A percentile compares a stretch with the other conserved stretches of the same genome.
These are phyloP conservation scores for Tilletiopsis washingtonensis DNA, from an alignment of 1,284 basidiomycete species.

Conservation along the genomic window DNA sequence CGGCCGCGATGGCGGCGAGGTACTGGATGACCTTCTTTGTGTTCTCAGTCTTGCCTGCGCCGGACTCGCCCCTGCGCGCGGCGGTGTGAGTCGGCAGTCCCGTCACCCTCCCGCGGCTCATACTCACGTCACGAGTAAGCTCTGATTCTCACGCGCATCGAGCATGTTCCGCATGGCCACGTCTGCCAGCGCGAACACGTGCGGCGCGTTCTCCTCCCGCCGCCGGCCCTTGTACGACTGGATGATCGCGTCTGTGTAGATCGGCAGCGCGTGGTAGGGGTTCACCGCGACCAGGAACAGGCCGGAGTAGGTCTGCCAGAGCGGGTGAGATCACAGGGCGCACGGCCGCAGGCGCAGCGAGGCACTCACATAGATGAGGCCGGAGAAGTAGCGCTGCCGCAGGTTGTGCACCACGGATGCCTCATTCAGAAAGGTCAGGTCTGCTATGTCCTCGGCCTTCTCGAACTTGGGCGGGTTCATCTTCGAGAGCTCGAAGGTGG, in stretches of 20 bases:
- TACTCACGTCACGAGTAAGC: slow-evolving; percentile 83
- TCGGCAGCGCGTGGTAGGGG: slow-evolving; percentile 84
- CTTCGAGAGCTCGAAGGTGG: slow-evolving; percentile 40
- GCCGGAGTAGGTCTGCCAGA: slow-evolving; percentile 78
- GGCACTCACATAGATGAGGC: slow-evolving; percentile 65
- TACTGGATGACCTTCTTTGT: slow-evolving; percentile 99
- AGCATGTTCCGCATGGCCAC: slow-evolving; percentile 98
- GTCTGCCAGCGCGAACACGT: slow-evolving; percentile 95
- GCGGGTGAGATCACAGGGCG: background rate
- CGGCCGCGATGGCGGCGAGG: slow-evolving; percentile 86
- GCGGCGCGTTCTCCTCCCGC: slow-evolving; percentile 89
- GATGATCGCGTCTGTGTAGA: slow-evolving; percentile 86
- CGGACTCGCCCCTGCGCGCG: slow-evolving; percentile 76
- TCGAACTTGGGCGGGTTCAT: slow-evolving; percentile 95
- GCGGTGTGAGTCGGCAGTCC: background rate
- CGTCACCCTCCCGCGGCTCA: slow-evolving; percentile 2
- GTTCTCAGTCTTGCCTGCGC: slow-evolving; percentile 98
- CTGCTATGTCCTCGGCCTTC: slow-evolving; percentile 93
- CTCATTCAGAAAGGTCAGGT: slow-evolving; percentile 95
- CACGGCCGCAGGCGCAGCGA: background rate
- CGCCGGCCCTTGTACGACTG: slow-evolving; percentile 87
- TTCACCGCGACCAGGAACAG: slow-evolving; percentile 97
- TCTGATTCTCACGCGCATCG: slow-evolving; percentile 92
- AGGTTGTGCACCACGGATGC: slow-evolving; percentile 97
- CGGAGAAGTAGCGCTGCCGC: slow-evolving; percentile 78